Evolutionary conservation across 345 rosid species (phyloP), one percentile per base, ranked within the genome.

Genomic region (Populus nigra): DNA sequence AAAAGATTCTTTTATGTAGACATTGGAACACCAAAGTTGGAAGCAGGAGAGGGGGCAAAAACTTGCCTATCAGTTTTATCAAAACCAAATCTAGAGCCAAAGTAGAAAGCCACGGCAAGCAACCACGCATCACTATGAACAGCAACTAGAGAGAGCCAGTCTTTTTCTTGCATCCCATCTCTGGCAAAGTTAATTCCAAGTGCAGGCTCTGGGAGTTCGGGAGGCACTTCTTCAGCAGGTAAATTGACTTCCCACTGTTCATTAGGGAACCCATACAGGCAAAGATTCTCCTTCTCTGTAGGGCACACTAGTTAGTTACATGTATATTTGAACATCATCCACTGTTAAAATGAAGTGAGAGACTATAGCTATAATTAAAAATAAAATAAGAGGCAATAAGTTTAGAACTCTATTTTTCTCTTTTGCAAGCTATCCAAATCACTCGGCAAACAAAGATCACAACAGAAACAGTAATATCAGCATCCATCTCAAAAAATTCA

Each of bases 61-160:
- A 1, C 3, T 20, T 75, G 76, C 83, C 83, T 81, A 45, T 81
- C 83, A 68, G 77, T 38, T 72, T 81, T 81, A 77, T 76, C 83
- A 61, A 81, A 81, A 33, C 83, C 80, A 76, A 81, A 81, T 76
- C 83, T 71, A 43, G 83, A 77, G n/a, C 83, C 83, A 57, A 81
- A 81, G 49, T 81, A 81, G 74, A 81, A 81, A 25, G 83, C 73
- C 38, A 81, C 80, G 12, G 80, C 33, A 68, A 81, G 83, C 69
- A 81, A 67, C 83, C 83, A 81, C n/a, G 80, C 80, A 73, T 81
- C 83, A 68, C 83, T 81, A 47, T 81, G 83, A 53, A 81, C 83
- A 65, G 83, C 80, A 66, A 81, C 83, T 11, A 81, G 72, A 66
- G 77, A 72, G 18, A 81, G 73, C 83, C 83, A 81, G 65, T 81